Percentiles rank a stretch among this genome's conserved stretches.
phyloP scores from a whole-genome alignment of 83 land plant species.

The Picea abies region DNA sequence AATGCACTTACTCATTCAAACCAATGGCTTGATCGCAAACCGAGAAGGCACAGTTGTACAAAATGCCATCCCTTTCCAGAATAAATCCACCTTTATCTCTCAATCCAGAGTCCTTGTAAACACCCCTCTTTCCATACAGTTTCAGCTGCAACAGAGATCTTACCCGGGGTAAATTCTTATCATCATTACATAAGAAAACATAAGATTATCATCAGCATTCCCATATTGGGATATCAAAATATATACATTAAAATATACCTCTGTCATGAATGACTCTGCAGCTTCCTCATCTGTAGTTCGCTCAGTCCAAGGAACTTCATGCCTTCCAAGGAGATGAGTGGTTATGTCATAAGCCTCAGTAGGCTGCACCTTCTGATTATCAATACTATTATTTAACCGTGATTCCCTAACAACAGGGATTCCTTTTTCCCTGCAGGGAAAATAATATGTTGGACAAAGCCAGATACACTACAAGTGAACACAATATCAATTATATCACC shows the following conservation, averaged over 20 bases:
- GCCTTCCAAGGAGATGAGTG: conserved; percentile 35
- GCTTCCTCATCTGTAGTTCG: conserved; percentile 59
- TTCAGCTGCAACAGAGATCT: conserved; percentile 44
- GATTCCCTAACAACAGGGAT: conserved; percentile 69
- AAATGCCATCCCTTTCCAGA: conserved; percentile 70
- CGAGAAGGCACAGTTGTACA: conserved; percentile 80
- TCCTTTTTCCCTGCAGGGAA: conserved; percentile 36
- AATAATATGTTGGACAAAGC: neutral
- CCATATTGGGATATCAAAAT: neutral
- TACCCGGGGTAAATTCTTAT: neutral
- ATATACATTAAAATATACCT: conserved; percentile 29
- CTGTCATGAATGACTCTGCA: conserved; percentile 51
- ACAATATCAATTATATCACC: neutral
- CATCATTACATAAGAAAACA: neutral
- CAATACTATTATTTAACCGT: conserved; percentile 68
- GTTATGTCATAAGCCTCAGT: conserved; percentile 56
- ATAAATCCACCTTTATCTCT: conserved; percentile 59
- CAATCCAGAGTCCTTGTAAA: conserved; percentile 65
- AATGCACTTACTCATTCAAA: conserved; percentile 50
- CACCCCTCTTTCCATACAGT: conserved; percentile 68
- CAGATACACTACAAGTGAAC: too few species aligned
- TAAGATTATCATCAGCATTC: neutral
- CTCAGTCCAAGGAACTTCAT: conserved; percentile 62
- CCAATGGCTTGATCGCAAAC: conserved; percentile 51
- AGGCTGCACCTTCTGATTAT: conserved; percentile 53